Evolutionary conservation across 257 asterid species (phyloP), one percentile per base, ranked within the genome.

Genomic region (Solanum habrochaites): DNA sequence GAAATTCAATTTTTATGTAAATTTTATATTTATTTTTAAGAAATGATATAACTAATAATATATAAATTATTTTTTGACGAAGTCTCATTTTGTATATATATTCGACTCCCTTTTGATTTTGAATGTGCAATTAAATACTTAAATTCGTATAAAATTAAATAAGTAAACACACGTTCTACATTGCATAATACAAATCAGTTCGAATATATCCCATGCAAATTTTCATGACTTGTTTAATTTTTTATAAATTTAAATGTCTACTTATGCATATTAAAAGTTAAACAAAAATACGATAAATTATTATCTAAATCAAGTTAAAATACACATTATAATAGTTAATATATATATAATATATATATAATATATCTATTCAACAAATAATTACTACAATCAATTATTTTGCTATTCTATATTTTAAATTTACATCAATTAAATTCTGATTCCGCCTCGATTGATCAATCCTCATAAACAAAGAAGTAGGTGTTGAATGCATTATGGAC

Each of bases 51-150:
- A 58, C 3, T 21, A 0, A 3, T 8, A 21, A 21, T 32, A 58
- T 3, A 0, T 4, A 35, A 35, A 35, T 35, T 8, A 0, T 0
- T 62, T 1, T 62, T 62, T 62, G 3, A 9, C 0, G n/a, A 4
- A 1, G 4, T 4, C 2, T 11, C 7, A 10, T n/a, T 3, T 62
- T n/a, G 11, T 1, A 62, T 23, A 0, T 62, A 62, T 11, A 23
- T 10, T 62, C 1, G 0, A 62, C 3, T 0, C 2, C 1, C 3
- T 62, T 62, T 60, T 2, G 11, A 10, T 62, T 23, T n/a, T n/a
- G 15, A 14, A 2, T 23, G 31, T 23, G 31, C 1, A 3, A 23
- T 2, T 62, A n/a, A 1, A n/a, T 0, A 23, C 2, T 62, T n/a
- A 62, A n/a, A 5, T 0, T 62, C 3, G 16, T 5, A 62, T 4